Evolutionary conservation across 352 stramenopile genomes (phyloP).

Genomic region (Pilasporangium apinafurcum): DNA sequence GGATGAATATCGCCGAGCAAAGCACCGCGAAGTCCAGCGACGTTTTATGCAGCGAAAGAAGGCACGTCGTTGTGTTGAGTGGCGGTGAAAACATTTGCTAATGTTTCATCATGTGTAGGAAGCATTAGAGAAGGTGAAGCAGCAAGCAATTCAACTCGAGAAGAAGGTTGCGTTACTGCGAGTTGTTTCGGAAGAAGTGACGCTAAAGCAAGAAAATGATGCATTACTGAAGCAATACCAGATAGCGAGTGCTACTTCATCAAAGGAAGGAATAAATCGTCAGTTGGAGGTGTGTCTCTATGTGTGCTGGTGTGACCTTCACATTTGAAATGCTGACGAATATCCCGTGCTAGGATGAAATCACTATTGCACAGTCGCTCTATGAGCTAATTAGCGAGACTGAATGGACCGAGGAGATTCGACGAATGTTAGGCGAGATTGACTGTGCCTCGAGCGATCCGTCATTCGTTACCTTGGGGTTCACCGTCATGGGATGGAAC

Average conservation of each 20-base stretch:
- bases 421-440: constrained; percentile 17
- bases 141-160: constrained; percentile 21
- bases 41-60: constrained; percentile 55
- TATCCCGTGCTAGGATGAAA: constrained; percentile 7
- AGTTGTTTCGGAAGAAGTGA: constrained; percentile 18
- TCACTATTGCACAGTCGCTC: constrained; percentile 1
- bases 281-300: too few relatives aligned
- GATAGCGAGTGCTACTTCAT: too few relatives aligned
- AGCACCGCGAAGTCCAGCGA: constrained; percentile 44
- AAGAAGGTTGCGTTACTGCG: constrained; percentile 26
- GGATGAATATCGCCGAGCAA: constrained; percentile 24
- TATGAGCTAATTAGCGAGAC: background rate
- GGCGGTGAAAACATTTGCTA: background rate
- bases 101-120: constrained; percentile 7
- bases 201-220: constrained; percentile 32
- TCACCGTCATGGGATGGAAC: constrained; percentile 42
- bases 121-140: constrained; percentile 24
- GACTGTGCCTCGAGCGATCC: constrained; percentile 20
- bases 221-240: constrained; percentile 13
- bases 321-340: too few relatives aligned
- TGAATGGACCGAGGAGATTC: constrained; percentile 10
- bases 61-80: constrained; percentile 1
- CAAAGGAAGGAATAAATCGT: too few relatives aligned
- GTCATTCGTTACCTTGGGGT: constrained; percentile 17
- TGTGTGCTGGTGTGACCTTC: too few relatives aligned